phyloP scores from a whole-genome alignment of 768 basidiomycete species.

The Auriscalpium vulgare region DNA sequence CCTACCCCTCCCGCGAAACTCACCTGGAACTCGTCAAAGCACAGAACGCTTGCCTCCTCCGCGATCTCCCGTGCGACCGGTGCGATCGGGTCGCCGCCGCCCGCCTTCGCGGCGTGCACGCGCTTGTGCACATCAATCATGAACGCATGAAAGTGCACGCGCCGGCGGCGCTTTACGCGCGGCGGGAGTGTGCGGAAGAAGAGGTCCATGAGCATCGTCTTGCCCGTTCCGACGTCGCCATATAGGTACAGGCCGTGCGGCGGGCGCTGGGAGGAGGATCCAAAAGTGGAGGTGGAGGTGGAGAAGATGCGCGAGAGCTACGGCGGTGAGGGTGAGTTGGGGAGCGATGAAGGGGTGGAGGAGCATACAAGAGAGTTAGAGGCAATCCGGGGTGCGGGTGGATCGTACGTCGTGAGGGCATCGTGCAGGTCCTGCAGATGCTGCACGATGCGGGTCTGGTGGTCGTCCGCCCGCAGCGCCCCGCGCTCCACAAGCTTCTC shows the following conservation, averaged over 20 bases:
- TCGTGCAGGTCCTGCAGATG: conserved; percentile 77
- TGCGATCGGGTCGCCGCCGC: conserved; percentile 74
- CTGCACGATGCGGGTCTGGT: conserved; percentile 80
- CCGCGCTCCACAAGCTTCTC: conserved; percentile 41
- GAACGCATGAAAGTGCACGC: conserved; percentile 98
- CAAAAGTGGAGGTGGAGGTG: conserved; percentile 6
- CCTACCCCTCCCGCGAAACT: conserved; percentile 20
- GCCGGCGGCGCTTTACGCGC: conserved; percentile 60
- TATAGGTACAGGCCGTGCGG: conserved; percentile 84
- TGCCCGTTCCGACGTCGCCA: conserved; percentile 95
- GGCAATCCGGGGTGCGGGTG: conserved; percentile 30
- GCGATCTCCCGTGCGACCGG: conserved; percentile 87
- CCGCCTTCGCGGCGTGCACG: conserved; percentile 68
- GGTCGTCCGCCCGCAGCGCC: conserved; percentile 62
- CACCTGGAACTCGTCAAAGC: conserved; percentile 98
- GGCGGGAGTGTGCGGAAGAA: conserved; percentile 80
- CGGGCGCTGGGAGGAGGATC: conserved; percentile 21
- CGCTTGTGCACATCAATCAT: conserved; percentile 99
- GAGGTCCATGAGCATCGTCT: conserved; percentile 99
- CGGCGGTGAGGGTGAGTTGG: not conserved
- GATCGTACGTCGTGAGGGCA: conserved; percentile 59
- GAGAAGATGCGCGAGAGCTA: conserved; percentile 10
- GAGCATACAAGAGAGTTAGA: conserved; percentile 26
- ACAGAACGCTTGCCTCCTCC: conserved; percentile 74
- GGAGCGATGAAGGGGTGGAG: not conserved